Percentiles rank a stretch among this genome's conserved stretches.
phyloP scores from a whole-genome alignment of 1,284 basidiomycete genomes.

The Phylloporus gajari region DNA sequence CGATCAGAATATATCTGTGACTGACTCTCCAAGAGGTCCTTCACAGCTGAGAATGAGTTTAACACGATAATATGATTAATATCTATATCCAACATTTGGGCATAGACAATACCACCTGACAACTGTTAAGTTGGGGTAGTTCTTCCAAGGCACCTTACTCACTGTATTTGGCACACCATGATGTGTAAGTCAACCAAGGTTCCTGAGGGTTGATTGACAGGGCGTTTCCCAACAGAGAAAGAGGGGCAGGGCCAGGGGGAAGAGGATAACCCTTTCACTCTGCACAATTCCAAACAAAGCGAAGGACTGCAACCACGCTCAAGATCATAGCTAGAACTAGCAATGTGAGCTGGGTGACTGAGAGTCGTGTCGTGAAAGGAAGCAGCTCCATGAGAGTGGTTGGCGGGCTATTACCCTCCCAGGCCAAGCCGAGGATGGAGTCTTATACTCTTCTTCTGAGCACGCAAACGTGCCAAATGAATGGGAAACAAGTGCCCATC shows the following conservation, averaged over 20 bases:
- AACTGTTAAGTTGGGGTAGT: not conserved
- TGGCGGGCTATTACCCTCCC: not conserved
- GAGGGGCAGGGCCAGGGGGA: slow-evolving; percentile 1
- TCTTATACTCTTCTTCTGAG: not conserved
- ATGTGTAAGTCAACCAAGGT: slow-evolving; percentile 1
- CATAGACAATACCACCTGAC: not conserved
- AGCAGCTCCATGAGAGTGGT: not conserved
- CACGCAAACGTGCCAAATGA: slow-evolving; percentile 1
- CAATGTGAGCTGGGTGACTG: not conserved
- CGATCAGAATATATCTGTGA: slow-evolving; percentile 2
- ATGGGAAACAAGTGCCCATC: not conserved
- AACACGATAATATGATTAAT: not conserved
- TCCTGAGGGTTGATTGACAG: slow-evolving; percentile 2
- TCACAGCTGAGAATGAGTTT: not conserved
- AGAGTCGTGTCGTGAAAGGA: not conserved
- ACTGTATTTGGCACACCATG: slow-evolving; percentile 1
- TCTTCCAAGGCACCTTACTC: not conserved
- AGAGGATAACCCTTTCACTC: slow-evolving; percentile 5
- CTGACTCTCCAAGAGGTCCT: not conserved
- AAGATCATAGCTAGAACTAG: not conserved
- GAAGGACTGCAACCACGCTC: not conserved
- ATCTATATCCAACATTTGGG: slow-evolving; percentile 2
- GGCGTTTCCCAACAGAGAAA: slow-evolving; percentile 5
- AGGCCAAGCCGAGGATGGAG: not conserved
- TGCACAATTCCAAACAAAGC: not conserved